These are phyloP conservation scores for Lachancea fermentati DNA, from an alignment of 805 yeast genomes.

Conservation along the genomic window DNA sequence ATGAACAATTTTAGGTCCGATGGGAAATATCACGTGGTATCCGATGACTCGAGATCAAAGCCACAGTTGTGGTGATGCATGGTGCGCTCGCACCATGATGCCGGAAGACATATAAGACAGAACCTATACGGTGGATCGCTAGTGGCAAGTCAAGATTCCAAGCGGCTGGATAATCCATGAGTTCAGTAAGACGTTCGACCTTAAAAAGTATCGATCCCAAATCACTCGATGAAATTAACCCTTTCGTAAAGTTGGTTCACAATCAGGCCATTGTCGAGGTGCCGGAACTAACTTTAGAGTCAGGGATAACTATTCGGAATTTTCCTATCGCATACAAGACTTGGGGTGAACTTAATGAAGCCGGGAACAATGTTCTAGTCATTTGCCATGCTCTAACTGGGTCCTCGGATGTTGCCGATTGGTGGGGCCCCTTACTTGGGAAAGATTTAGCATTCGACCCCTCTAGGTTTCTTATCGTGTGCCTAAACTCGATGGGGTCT, in stretches of 20 bases:
- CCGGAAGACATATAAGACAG: not conserved
- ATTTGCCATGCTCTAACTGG: slow-evolving; percentile 96
- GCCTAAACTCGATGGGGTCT: slow-evolving; percentile 90
- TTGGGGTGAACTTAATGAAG: slow-evolving; percentile 80
- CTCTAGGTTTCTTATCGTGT: slow-evolving; percentile 73
- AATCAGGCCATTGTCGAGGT: slow-evolving; percentile 75
- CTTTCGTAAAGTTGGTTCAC: slow-evolving; percentile 61
- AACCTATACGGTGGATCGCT: too few relatives aligned
- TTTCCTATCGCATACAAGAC: slow-evolving; percentile 95
- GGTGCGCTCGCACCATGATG: not conserved
- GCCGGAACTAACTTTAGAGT: slow-evolving; percentile 70
- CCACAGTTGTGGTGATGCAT: not conserved
- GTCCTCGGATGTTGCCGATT: slow-evolving; percentile 88
- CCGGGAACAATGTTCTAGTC: slow-evolving; percentile 72
- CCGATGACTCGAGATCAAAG: not conserved
- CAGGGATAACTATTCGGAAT: slow-evolving; percentile 62
- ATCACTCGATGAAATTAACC: slow-evolving; percentile 39
- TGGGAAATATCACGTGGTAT: not conserved
- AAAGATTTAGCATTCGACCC: slow-evolving; percentile 84
- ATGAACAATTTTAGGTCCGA: not conserved
- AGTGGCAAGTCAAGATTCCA: too few relatives aligned
- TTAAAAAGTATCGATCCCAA: slow-evolving; percentile 21
- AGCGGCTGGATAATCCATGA: not conserved
- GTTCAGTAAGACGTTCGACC: slow-evolving; percentile 3
- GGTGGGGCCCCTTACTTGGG: slow-evolving; percentile 98